Percentiles rank a stretch among this genome's conserved stretches.
Evolutionary conservation across 129 eudicot species (phyloP).

Genomic region (Logfia minima): DNA sequence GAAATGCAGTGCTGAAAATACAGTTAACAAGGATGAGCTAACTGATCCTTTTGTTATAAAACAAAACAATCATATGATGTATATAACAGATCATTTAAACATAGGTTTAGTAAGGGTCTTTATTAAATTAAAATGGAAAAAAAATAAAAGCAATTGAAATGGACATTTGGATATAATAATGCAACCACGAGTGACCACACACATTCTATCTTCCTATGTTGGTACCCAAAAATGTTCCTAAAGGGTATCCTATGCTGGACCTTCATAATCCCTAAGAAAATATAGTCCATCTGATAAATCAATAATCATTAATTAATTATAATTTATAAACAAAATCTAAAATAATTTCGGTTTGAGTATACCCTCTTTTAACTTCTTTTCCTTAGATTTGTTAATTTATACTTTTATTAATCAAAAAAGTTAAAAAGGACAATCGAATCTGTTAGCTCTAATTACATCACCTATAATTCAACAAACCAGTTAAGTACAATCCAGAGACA

Average conservation of each 20-base stretch:
- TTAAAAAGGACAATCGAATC: no score
- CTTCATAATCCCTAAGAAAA: neutral
- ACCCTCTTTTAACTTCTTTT: neutral
- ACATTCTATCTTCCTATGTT: slow-evolving; percentile 24
- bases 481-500: slow-evolving; percentile 1
- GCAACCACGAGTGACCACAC: slow-evolving; percentile 27
- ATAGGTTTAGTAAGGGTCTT: neutral
- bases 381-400: neutral
- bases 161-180: slow-evolving; percentile 22
- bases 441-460: neutral
- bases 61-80: neutral
- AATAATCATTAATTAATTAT: neutral
- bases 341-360: no score
- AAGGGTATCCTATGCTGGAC: slow-evolving; percentile 15
- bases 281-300: neutral
- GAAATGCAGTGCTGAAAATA: neutral
- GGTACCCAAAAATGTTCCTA: slow-evolving; percentile 26
- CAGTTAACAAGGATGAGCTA: neutral
- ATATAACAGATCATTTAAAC: neutral
- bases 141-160: slow-evolving; percentile 21
- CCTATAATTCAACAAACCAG: slow-evolving; percentile 7
- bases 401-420: no score
- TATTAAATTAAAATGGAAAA: neutral
- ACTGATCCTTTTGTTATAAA: neutral
- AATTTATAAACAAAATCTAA: neutral